phyloP scores from a whole-genome alignment of 2,329 filamentous ascomycete genomes.

The Ceratocystis albifundus region DNA sequence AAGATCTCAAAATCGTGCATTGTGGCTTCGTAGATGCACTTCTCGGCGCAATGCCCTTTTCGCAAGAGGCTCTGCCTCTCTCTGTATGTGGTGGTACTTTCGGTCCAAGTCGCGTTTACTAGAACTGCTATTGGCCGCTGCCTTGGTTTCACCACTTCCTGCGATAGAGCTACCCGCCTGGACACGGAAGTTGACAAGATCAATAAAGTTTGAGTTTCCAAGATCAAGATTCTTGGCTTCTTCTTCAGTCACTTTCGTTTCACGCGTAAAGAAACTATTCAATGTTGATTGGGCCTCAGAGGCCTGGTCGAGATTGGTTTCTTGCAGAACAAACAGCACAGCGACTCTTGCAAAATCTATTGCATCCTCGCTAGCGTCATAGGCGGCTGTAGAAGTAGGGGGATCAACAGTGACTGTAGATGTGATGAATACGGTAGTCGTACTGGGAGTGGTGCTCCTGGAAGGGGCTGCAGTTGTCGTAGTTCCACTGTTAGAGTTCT shows the following conservation, averaged over 20 bases:
- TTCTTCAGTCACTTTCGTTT: conserved; percentile 28
- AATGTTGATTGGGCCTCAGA: conserved; percentile 43
- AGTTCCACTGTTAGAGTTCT: background rate
- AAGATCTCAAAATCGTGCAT: no score
- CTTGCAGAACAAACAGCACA: conserved; percentile 51
- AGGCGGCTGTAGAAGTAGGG: conserved; percentile 27
- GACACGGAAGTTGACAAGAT: conserved; percentile 37
- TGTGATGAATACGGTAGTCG: conserved; percentile 20
- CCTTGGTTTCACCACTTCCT: conserved; percentile 14
- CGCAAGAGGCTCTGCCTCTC: no score
- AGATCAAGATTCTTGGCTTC: conserved; percentile 36
- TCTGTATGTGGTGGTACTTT: no score
- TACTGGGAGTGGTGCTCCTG: conserved; percentile 11
- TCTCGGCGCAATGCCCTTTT: no score
- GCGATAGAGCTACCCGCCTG: conserved; percentile 15
- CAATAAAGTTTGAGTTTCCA: conserved; percentile 37
- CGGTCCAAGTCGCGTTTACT: background rate
- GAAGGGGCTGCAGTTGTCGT: conserved; percentile 17
- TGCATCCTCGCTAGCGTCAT: conserved; percentile 43
- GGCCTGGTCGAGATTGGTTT: conserved; percentile 40
- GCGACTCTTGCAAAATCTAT: conserved; percentile 53
- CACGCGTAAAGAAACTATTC: conserved; percentile 43
- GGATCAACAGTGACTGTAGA: conserved; percentile 18
- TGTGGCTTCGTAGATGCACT: no score
- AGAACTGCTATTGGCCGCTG: background rate